Conservation (phyloP, 164 flowering plant genomes). For the Santalum album region DNA sequence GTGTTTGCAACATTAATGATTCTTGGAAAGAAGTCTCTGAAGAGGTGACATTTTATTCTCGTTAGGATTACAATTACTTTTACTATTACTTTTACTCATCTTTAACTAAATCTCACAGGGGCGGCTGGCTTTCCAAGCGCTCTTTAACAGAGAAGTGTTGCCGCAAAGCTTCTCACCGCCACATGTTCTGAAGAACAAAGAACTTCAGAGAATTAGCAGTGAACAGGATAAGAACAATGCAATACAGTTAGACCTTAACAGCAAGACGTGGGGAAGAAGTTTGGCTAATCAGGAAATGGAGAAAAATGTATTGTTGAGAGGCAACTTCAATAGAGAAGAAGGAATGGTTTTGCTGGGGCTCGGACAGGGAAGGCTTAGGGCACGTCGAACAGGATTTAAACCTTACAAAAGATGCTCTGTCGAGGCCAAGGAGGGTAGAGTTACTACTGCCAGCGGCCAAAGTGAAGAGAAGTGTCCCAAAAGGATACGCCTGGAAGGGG, state of each 20-base stretch:
- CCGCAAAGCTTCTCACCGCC: slow-evolving; percentile 91
- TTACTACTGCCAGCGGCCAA: slow-evolving; percentile 26
- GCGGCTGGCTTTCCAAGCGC: slow-evolving; percentile 83
- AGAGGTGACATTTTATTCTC: slow-evolving; percentile 29
- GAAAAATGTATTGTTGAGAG: slow-evolving; percentile 9
- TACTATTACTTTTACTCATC: slow-evolving; percentile 5
- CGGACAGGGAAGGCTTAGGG: slow-evolving; percentile 45
- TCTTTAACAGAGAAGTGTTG: slow-evolving; percentile 63
- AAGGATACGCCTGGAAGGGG: slow-evolving; percentile 66
- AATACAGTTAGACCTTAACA: slow-evolving; percentile 34
- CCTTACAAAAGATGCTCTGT: slow-evolving; percentile 91
- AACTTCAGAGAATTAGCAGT: slow-evolving; percentile 9
- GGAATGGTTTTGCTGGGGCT: slow-evolving; percentile 28
- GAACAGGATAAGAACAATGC: slow-evolving; percentile 22
- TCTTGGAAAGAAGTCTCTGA: slow-evolving; percentile 94
- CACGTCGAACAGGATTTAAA: slow-evolving; percentile 70
- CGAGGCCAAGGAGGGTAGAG: slow-evolving; percentile 58
- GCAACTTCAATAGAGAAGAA: slow-evolving; percentile 16
- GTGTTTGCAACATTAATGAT: slow-evolving; percentile 33
- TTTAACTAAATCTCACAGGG: slow-evolving; percentile 43
- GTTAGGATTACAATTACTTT: neutral
- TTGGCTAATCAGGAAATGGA: slow-evolving; percentile 17
- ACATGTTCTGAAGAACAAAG: slow-evolving; percentile 25
- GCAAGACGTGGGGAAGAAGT: slow-evolving; percentile 21
- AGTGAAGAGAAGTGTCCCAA: slow-evolving; percentile 58